Evolutionary conservation across 2,329 filamentous ascomycete species (phyloP).

Genomic region (Bipolaris zeicola): DNA sequence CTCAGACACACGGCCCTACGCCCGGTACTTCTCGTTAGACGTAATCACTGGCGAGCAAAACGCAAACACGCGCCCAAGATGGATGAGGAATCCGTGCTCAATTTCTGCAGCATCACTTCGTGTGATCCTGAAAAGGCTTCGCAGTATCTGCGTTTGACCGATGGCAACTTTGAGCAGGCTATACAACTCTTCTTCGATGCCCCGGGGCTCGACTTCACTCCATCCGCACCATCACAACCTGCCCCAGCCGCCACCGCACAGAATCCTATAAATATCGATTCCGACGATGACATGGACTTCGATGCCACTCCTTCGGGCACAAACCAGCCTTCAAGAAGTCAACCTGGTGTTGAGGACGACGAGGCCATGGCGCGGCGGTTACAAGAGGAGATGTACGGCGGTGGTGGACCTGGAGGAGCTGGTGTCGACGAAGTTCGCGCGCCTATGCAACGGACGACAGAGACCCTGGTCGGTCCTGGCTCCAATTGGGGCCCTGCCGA

Average conservation of each 20-base stretch:
- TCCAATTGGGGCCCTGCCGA: conserved; percentile 56
- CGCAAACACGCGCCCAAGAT: conserved; percentile 26
- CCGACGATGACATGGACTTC: conserved; percentile 70
- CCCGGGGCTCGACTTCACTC: conserved; percentile 68
- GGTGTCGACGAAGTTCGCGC: conserved; percentile 72
- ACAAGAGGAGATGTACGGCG: conserved; percentile 86
- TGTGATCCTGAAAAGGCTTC: conserved; percentile 74
- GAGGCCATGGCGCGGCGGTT: conserved; percentile 89
- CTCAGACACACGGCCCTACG: background rate
- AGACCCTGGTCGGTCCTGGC: conserved; percentile 82
- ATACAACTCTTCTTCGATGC: conserved; percentile 91
- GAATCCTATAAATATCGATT: conserved; percentile 74
- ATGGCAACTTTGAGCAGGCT: conserved; percentile 81
- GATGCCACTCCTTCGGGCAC: conserved; percentile 44
- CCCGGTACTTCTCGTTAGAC: background rate
- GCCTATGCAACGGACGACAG: conserved; percentile 87
- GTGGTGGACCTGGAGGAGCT: conserved; percentile 49
- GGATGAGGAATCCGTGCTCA: conserved; percentile 66
- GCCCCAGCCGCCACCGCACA: conserved; percentile 50
- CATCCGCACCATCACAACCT: conserved; percentile 44
- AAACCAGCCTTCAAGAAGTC: conserved; percentile 27
- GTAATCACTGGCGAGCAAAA: background rate
- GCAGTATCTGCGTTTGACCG: conserved; percentile 84
- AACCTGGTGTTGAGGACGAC: conserved; percentile 73
- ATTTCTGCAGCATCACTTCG: conserved; percentile 83